Evolutionary conservation across 2,329 filamentous ascomycete genomes (phyloP), one percentile per base, ranked within the genome.

Genomic region (Coleophoma eucalyptorum): DNA sequence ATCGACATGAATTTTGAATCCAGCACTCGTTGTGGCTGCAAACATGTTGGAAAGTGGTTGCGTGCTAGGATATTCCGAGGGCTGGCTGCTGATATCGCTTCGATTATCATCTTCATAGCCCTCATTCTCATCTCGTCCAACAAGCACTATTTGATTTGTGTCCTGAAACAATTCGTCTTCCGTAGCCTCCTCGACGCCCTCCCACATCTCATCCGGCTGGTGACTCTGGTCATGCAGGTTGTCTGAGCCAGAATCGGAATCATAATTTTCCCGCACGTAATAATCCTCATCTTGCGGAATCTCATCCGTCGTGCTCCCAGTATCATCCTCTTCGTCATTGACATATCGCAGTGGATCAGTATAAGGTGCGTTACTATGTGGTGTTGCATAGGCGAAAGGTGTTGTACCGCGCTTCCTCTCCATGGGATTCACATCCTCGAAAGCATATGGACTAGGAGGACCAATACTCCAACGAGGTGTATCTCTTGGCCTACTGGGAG

Each of bases 371-470:
- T 83, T 85, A 61, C 86, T 90, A 62, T 86, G 77, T 0, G 88
- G 88, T 0, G 88, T 92, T 3, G 86, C 86, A 61, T 91, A 91
- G n/a, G 83, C 84, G 56, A 83, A 83, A 2, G 76, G 76, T 0
- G 85, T 86, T 0, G 78, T 82, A 12, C 75, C 68, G 49, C 65
- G 50, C 34, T 72, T 53, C 56, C 58, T n/a, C 52, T 18, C 57
- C 55, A 45, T 48, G 54, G 55, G 38, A 44, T 55, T 31, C 5
- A 60, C 58, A n/a, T 67, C 58, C 16, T 51, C 44, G 26, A 55
- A 49, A 1, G 54, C 34, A 38, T 58, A 66, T 0, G 69, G 49
- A 52, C 62, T 56, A 45, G 63, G 48, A 55, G 61, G 60, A 1
- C 59, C 61, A 20, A 63, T 65, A 51, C 77, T 83, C 72, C 75